These are phyloP conservation scores for Rubus idaeus DNA, from an alignment of 306 rosid species.

Conservation along the genomic window DNA sequence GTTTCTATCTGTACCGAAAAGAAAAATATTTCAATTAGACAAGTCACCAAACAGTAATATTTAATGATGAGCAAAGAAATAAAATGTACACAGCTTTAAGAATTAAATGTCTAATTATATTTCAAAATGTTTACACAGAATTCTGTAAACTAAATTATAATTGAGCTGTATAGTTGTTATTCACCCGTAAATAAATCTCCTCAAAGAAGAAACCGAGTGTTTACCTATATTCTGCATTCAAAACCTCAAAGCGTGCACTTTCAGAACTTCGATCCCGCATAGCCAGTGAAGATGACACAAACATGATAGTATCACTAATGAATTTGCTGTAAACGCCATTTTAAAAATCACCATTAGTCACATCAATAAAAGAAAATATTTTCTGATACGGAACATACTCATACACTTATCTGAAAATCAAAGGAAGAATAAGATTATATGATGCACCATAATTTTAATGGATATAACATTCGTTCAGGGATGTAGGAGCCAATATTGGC, in stretches of 20 bases:
- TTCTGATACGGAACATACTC: background rate
- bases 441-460: background rate
- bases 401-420: background rate
- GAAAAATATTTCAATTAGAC: background rate
- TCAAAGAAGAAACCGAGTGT: constrained; percentile 1
- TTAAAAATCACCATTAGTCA: constrained; percentile 22
- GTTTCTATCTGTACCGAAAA: background rate
- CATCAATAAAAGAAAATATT: background rate
- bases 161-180: constrained; percentile 1
- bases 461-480: background rate
- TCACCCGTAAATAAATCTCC: background rate
- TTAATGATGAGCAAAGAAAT: background rate
- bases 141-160: background rate
- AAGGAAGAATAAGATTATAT: background rate
- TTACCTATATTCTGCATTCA: constrained; percentile 76
- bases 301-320: constrained; percentile 81
- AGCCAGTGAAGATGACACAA: constrained; percentile 85
- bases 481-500: background rate
- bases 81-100: background rate
- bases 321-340: constrained; percentile 66
- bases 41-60: background rate
- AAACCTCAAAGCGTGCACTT: constrained; percentile 81
- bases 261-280: constrained; percentile 79
- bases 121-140: background rate
- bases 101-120: background rate